phyloP scores from a whole-genome alignment of 1,139 yeast genomes.

The Yamadazyma songkhlaensis region DNA sequence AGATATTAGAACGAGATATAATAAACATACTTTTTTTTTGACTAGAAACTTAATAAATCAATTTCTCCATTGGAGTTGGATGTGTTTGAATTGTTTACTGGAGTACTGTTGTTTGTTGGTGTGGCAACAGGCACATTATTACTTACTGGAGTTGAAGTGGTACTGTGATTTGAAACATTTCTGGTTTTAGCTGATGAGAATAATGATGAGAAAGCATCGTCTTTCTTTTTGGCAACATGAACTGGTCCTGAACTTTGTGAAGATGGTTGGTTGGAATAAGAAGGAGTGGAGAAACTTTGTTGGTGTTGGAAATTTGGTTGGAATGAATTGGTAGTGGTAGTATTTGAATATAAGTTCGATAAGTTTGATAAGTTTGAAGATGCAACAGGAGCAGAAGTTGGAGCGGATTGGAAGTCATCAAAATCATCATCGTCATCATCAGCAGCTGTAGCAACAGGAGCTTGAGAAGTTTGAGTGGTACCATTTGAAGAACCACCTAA shows the following conservation, averaged over 20 bases:
- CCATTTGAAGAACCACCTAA: slow-evolving; percentile 46
- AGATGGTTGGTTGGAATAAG: slow-evolving; percentile 10
- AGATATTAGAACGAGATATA: neutral
- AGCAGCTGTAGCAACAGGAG: slow-evolving; percentile 12
- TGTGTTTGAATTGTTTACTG: slow-evolving; percentile 10
- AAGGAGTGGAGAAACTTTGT: slow-evolving; percentile 5
- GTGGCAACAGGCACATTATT: slow-evolving; percentile 17
- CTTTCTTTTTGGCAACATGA: slow-evolving; percentile 22
- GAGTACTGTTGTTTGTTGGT: slow-evolving; percentile 6
- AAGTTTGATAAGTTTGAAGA: slow-evolving; percentile 40
- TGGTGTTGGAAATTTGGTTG: slow-evolving; percentile 17
- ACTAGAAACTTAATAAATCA: slow-evolving; percentile 33
- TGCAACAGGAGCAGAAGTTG: slow-evolving; percentile 22
- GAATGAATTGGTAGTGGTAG: slow-evolving; percentile 9
- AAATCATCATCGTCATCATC: slow-evolving; percentile 78
- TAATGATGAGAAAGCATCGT: slow-evolving; percentile 80
- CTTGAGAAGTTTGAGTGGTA: slow-evolving; percentile 13
- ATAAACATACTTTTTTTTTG: neutral
- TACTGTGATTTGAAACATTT: slow-evolving; percentile 7
- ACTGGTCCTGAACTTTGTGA: slow-evolving; percentile 19
- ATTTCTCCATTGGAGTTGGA: slow-evolving; percentile 22
- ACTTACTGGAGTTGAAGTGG: slow-evolving; percentile 22
- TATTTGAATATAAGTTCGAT: slow-evolving; percentile 22
- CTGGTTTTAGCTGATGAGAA: slow-evolving; percentile 66
- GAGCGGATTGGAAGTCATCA: slow-evolving; percentile 91